Evolutionary conservation across 768 basidiomycete species (phyloP).

Genomic region (Dentipellis fragilis): DNA sequence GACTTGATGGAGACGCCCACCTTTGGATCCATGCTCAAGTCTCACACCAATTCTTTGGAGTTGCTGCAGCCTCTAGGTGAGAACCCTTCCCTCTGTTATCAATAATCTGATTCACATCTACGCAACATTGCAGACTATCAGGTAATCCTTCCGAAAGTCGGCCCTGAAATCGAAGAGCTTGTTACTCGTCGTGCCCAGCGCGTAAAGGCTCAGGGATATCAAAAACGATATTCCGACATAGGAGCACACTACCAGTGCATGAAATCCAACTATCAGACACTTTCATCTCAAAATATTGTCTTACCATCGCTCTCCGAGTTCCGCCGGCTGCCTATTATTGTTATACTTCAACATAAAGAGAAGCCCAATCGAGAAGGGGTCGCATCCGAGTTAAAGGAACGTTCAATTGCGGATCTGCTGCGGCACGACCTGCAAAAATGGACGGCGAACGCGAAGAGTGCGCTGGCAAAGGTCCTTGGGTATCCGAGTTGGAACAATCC

Average conservation of each 20-base stretch:
- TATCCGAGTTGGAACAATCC: conserved; percentile 41
- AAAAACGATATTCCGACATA: conserved; percentile 24
- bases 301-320: conserved; percentile 42
- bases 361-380: neutral
- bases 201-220: conserved; percentile 18
- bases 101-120: no score
- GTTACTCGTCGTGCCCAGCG: conserved; percentile 20
- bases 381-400: conserved; percentile 16
- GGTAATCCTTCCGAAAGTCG: conserved; percentile 14
- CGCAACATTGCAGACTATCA: conserved; percentile 14
- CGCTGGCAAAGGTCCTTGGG: conserved; percentile 39
- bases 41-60: neutral
- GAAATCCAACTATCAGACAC: conserved; percentile 20
- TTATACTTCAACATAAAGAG: conserved; percentile 21
- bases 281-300: conserved; percentile 9
- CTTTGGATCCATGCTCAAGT: neutral
- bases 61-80: conserved; percentile 21
- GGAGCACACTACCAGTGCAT: conserved; percentile 36
- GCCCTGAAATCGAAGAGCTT: conserved; percentile 20
- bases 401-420: conserved; percentile 27
- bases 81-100: conserved; percentile 5
- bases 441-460: conserved; percentile 32
- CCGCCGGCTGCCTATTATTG: conserved; percentile 36
- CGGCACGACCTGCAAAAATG: conserved; percentile 37
- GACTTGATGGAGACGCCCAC: neutral